Percentiles rank a stretch among this genome's conserved stretches.
Conservation (phyloP, 2,329 filamentous ascomycete species). For the Elsinoe necatrix region DNA sequence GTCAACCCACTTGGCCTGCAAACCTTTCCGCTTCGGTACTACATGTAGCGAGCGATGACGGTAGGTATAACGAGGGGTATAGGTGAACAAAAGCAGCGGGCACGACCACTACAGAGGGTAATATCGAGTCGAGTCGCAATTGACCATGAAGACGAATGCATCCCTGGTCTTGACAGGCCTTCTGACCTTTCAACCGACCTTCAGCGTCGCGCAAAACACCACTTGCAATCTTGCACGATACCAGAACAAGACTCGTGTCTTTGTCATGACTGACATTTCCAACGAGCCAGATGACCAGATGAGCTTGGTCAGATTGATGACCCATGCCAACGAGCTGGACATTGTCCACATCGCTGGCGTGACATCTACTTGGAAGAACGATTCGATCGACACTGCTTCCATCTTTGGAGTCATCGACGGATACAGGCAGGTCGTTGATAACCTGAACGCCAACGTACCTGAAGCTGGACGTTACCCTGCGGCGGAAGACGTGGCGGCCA, state of each 20-base stretch:
- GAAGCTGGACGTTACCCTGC: slow-evolving; percentile 23
- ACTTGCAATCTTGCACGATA: neutral
- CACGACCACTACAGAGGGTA: neutral
- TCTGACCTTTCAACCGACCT: neutral
- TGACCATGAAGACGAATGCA: neutral
- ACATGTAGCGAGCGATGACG: neutral
- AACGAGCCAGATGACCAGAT: slow-evolving; percentile 26
- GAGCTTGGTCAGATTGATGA: slow-evolving; percentile 22
- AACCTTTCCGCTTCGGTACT: neutral
- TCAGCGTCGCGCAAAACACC: neutral
- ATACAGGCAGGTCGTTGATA: slow-evolving; percentile 31
- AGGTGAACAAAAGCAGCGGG: neutral
- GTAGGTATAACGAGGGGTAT: neutral
- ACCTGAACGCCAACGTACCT: slow-evolving; percentile 35
- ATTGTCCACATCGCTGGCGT: slow-evolving; percentile 23
- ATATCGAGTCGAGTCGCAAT: neutral
- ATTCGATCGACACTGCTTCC: slow-evolving; percentile 22
- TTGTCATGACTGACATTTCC: slow-evolving; percentile 26
- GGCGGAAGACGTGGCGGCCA: slow-evolving; percentile 19
- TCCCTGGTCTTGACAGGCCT: neutral
- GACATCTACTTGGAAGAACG: slow-evolving; percentile 24
- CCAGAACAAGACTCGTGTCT: slow-evolving; percentile 18
- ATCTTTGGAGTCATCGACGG: slow-evolving; percentile 25
- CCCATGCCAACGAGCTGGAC: slow-evolving; percentile 23
- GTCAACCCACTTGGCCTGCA: neutral